Conservation (phyloP, 2,329 filamentous ascomycete genomes). For the Helotiales sp. region DNA sequence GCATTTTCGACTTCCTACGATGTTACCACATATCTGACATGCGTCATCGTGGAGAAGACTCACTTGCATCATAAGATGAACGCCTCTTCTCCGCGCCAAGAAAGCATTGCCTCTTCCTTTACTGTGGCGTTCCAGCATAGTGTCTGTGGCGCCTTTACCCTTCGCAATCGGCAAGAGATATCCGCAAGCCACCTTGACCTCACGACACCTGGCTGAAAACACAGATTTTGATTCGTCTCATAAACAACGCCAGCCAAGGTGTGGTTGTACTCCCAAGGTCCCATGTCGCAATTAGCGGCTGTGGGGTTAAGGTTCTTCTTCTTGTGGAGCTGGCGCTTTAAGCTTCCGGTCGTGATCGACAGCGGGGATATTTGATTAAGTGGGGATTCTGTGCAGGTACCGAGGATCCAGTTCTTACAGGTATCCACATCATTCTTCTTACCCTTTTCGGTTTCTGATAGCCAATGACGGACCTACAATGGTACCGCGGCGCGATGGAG, state of each 20-base stretch:
- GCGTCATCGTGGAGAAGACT: too few relatives aligned
- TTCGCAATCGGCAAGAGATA: background rate
- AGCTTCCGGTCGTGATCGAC: conserved; percentile 16
- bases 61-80: background rate
- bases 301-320: conserved; percentile 12
- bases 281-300: background rate
- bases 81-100: background rate
- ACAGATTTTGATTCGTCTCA: too few relatives aligned
- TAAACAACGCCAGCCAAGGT: background rate
- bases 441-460: background rate
- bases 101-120: too few relatives aligned
- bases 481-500: too few relatives aligned
- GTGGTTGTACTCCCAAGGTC: background rate
- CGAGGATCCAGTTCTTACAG: conserved; percentile 1
- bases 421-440: background rate
- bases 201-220: background rate
- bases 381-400: background rate
- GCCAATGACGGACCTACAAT: too few relatives aligned
- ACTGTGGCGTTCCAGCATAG: background rate
- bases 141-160: background rate
- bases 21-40: too few relatives aligned
- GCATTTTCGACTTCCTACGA: too few relatives aligned
- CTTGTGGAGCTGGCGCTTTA: conserved; percentile 6
- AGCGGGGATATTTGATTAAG: conserved; percentile 7
- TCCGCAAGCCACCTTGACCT: background rate